Percentiles rank a stretch among this genome's conserved stretches.
Conservation (phyloP, 176 grass and related monocot species). For the Dendrocalamus sinicus region DNA sequence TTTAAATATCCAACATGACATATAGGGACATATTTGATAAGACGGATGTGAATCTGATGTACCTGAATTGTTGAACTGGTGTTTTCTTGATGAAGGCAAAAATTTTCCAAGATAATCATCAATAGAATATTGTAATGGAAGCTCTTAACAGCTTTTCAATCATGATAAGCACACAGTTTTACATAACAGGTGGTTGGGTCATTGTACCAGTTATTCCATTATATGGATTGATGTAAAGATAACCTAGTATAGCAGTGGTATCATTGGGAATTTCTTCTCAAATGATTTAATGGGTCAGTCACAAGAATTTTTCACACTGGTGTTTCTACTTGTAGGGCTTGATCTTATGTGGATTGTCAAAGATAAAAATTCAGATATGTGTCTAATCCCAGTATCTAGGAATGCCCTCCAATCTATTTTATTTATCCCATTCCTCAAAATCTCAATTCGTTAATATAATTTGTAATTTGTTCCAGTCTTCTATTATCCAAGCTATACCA, state of each 20-base stretch:
- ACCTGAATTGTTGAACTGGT: not conserved
- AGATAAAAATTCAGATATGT: not conserved
- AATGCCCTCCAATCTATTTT: not conserved
- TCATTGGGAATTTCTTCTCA: not conserved
- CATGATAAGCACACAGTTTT: not conserved
- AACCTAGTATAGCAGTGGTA: slow-evolving; percentile 3
- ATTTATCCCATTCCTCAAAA: not conserved
- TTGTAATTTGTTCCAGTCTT: not conserved
- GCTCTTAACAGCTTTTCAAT: not conserved
- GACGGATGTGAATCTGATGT: slow-evolving; percentile 2
- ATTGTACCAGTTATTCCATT: not conserved
- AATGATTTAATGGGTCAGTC: not conserved
- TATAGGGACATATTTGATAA: not conserved
- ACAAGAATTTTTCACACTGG: not conserved
- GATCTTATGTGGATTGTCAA: not conserved
- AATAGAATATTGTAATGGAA: not conserved
- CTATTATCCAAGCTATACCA: slow-evolving; percentile 1
- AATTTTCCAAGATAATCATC: not conserved
- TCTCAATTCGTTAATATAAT: not conserved
- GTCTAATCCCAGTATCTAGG: not conserved
- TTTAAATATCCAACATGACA: not conserved
- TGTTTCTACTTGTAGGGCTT: not conserved
- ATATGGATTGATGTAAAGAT: slow-evolving; percentile 16
- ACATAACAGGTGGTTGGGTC: not conserved
- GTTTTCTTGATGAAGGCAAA: not conserved